Conservation (phyloP, 2,329 filamentous ascomycete species). For the Trichoderma breve region DNA sequence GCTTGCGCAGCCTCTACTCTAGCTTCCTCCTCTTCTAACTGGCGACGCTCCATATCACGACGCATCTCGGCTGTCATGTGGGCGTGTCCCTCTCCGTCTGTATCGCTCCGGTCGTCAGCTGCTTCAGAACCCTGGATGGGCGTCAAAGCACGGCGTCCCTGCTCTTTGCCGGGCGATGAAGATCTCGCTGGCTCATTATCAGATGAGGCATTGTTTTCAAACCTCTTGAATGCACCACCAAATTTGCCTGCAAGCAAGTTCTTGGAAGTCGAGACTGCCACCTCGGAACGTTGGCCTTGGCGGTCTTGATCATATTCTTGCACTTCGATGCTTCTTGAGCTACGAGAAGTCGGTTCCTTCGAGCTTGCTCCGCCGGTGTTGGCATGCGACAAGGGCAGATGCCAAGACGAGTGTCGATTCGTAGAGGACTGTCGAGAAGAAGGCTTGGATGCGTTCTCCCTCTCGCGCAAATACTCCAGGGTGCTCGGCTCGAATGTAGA, state of each 20-base stretch:
- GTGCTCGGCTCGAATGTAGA: constrained; percentile 76
- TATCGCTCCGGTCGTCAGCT: constrained; percentile 56
- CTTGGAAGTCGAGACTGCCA: constrained; percentile 72
- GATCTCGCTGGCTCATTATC: constrained; percentile 34
- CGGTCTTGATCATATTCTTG: constrained; percentile 50
- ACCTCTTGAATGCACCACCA: constrained; percentile 89
- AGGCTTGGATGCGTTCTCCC: constrained; percentile 57
- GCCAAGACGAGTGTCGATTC: constrained; percentile 22
- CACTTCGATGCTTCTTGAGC: constrained; percentile 64
- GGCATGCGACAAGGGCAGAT: constrained; percentile 43
- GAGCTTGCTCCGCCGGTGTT: constrained; percentile 44
- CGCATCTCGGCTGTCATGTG: constrained; percentile 83
- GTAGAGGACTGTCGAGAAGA: constrained; percentile 29
- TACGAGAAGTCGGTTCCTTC: constrained; percentile 74
- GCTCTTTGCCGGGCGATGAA: constrained; percentile 50
- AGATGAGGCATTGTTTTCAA: constrained; percentile 59
- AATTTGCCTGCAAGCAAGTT: constrained; percentile 84
- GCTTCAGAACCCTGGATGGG: constrained; percentile 76
- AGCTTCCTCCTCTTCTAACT: constrained; percentile 82
- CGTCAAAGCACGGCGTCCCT: constrained; percentile 54
- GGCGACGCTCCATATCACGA: constrained; percentile 80
- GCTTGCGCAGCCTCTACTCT: constrained; percentile 85
- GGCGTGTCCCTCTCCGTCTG: constrained; percentile 61
- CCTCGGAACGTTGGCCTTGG: constrained; percentile 66
- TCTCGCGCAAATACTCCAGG: constrained; percentile 76